A percentile compares a stretch with the other conserved stretches of the same genome.
Evolutionary conservation across 305 asterid species (phyloP).

Genomic region (Salvia sclarea): DNA sequence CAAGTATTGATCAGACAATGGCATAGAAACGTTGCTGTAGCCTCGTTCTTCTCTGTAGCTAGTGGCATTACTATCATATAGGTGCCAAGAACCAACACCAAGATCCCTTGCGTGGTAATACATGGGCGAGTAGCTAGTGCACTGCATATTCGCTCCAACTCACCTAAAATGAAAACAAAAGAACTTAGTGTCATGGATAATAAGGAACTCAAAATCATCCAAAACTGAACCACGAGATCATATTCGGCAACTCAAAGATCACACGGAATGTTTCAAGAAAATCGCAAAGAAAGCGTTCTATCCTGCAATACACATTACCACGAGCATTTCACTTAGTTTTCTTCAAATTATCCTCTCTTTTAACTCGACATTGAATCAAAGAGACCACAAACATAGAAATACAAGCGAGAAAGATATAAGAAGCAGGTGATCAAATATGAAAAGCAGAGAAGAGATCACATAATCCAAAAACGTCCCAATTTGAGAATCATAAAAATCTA

Average conservation of each 20-base stretch:
- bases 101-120: slow-evolving; percentile 44
- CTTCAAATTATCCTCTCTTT: slow-evolving; percentile 14
- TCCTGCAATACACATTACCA: neutral
- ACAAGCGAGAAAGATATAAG: slow-evolving; percentile 6
- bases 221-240: neutral
- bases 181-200: slow-evolving; percentile 13
- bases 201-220: neutral
- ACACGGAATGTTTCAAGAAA: neutral
- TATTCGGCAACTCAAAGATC: neutral
- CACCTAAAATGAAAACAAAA: slow-evolving; percentile 32
- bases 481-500: neutral
- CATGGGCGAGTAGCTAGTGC: slow-evolving; percentile 45
- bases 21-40: slow-evolving; percentile 33
- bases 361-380: neutral
- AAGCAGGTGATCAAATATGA: neutral
- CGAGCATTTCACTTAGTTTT: neutral
- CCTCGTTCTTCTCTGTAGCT: slow-evolving; percentile 41
- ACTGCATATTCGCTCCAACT: slow-evolving; percentile 56
- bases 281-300: neutral
- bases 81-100: slow-evolving; percentile 46
- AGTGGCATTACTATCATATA: slow-evolving; percentile 30
- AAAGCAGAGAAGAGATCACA: slow-evolving; percentile 17
- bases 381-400: neutral
- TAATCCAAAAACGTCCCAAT: slow-evolving; percentile 14
- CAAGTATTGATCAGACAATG: slow-evolving; percentile 35